Evolutionary conservation across 306 rosid genomes (phyloP).

Genomic region (Pachyrhizus erosus): DNA sequence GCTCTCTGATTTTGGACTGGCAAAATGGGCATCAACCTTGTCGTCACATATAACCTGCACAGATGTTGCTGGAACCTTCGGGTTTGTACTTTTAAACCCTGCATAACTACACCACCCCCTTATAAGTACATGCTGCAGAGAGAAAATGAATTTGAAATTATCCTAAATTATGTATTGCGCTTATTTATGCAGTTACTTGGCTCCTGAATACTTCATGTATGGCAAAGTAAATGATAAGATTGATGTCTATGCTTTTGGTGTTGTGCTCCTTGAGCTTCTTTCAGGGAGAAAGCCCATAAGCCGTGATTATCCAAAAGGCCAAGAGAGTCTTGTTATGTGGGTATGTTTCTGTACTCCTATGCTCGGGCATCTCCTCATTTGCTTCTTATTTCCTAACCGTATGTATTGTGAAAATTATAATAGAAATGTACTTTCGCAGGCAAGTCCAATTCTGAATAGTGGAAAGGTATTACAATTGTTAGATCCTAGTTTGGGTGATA

Average conservation of each 20-base stretch:
- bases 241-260: slow-evolving; percentile 95
- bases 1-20: slow-evolving; percentile 98
- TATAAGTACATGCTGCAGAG: not conserved
- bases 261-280: slow-evolving; percentile 93
- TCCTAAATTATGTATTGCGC: slow-evolving; percentile 33
- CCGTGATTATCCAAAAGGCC: slow-evolving; percentile 79
- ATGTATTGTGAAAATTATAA: slow-evolving; percentile 16
- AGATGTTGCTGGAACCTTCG: slow-evolving; percentile 97
- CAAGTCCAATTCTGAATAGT: slow-evolving; percentile 74
- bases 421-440: slow-evolving; percentile 58
- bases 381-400: slow-evolving; percentile 36
- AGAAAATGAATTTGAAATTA: slow-evolving; percentile 22
- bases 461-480: slow-evolving; percentile 76
- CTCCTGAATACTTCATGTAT: slow-evolving; percentile 97
- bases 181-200: slow-evolving; percentile 77
- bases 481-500: slow-evolving; percentile 72
- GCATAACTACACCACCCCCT: slow-evolving; percentile 6
- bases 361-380: slow-evolving; percentile 15
- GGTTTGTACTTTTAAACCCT: slow-evolving; percentile 62
- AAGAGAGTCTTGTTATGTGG: slow-evolving; percentile 97
- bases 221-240: slow-evolving; percentile 91
- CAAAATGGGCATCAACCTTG: slow-evolving; percentile 81
- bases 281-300: slow-evolving; percentile 95
- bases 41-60: slow-evolving; percentile 85
- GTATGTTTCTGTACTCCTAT: slow-evolving; percentile 55